These are phyloP conservation scores for Bauhinia variegata DNA, from an alignment of 306 rosid species.

Conservation along the genomic window DNA sequence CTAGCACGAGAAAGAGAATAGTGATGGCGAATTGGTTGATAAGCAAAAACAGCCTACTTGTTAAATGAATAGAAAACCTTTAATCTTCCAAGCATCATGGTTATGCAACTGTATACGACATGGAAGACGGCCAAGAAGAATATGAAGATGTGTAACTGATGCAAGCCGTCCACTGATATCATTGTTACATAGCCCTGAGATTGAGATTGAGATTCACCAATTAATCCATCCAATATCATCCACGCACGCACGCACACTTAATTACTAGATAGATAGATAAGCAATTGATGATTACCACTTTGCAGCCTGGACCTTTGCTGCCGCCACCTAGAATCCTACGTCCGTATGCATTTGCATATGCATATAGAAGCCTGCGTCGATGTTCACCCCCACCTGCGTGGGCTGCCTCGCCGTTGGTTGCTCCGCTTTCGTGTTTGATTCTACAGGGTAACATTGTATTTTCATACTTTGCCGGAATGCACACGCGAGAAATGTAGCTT, in stretches of 20 bases:
- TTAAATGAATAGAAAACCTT: constrained; percentile 54
- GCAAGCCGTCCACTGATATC: constrained; percentile 73
- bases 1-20: constrained; percentile 40
- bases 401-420: neutral
- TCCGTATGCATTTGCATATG: too few relatives aligned
- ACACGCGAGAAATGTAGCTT: constrained; percentile 59
- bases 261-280: too few relatives aligned
- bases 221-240: too few relatives aligned
- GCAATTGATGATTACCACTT: constrained; percentile 46
- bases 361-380: constrained; percentile 73
- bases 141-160: constrained; percentile 93
- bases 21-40: too few relatives aligned
- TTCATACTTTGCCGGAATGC: constrained; percentile 53
- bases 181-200: constrained; percentile 75
- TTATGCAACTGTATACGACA: constrained; percentile 75
- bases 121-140: constrained; percentile 90
- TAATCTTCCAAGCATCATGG: constrained; percentile 86
- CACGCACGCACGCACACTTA: too few relatives aligned
- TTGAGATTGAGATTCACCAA: too few relatives aligned
- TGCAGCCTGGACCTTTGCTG: constrained; percentile 28
- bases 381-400: constrained; percentile 22
- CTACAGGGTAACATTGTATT: constrained; percentile 80
- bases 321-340: constrained; percentile 61
- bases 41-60: too few relatives aligned
- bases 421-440: neutral